Evolutionary conservation across 139 green algal species (phyloP), one percentile per base, ranked within the genome.

Genomic region (Chlorella sp.): DNA sequence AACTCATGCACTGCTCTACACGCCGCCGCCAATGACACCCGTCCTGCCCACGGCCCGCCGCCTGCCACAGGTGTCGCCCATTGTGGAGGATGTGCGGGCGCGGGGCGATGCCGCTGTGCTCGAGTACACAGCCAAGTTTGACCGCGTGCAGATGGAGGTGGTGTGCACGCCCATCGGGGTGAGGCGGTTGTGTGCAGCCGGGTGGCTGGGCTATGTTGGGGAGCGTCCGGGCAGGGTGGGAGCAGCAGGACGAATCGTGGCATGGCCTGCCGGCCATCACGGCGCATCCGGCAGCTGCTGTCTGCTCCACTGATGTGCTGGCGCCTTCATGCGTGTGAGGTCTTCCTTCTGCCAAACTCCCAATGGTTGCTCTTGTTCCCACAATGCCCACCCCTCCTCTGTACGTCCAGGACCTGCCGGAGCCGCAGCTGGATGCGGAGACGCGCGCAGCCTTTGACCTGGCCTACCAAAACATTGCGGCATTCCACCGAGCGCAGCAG

Each of bases 401-500:
- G 26, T 36, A 19, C 34, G 38, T 74, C 43, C 92, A 96, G 94
- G 89, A 94, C 34, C 80, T 98, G 0, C 93, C 95, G 0, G 92
- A 92, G 34, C 92, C 94, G 0, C 75, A 92, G 62, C 91, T 99
- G 20, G 86, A 91, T n/a, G 64, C 87, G 2, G 93, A 97, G 17
- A 91, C 94, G 16, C 88, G 73, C 0, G 87, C 76, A 0, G 96
- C 97, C 1, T 99, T 99, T 92, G 97, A 99, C 82, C 88, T 93
- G 34, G 97, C 97, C 0, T 99, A 95, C 85, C 81, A 92, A 73
- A 99, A 99, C 90, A 99, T 99, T 87, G 78, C 76, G 0, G 88
- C 90, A 28, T 99, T 99, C 92, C 97, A 99, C 83, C 87, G 88
- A 22, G 96, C 97, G 32, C 97, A 99, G 93, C 83, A 81, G 54